Conservation (phyloP, 2,329 filamentous ascomycete genomes). For the Pestalotiopsis sp. region DNA sequence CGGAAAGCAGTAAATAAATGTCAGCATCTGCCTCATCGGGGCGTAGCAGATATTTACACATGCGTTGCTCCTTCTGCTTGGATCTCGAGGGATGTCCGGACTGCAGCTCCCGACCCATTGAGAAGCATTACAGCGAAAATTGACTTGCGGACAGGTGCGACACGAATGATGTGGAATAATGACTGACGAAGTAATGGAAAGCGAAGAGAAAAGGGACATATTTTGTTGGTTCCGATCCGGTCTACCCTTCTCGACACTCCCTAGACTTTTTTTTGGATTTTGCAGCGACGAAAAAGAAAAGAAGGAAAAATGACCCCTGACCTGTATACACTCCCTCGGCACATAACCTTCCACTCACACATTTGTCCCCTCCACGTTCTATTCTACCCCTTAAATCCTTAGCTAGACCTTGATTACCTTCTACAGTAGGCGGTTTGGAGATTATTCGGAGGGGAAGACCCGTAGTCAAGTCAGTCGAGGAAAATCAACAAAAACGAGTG, state of each 20-base stretch:
- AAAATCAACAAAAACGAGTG: background rate
- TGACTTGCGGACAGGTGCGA: background rate
- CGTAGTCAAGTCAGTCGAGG: background rate
- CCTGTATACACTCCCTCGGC: constrained; percentile 9
- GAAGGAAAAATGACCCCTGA: background rate
- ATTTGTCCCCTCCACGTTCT: background rate
- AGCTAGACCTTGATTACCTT: background rate
- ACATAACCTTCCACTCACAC: background rate
- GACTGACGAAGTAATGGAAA: background rate
- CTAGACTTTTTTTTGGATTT: background rate
- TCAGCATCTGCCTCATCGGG: background rate
- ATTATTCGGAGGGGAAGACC: background rate
- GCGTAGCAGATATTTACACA: too few relatives aligned
- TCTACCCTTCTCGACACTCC: background rate
- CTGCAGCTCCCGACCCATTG: background rate
- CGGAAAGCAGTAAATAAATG: background rate
- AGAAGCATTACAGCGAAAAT: background rate
- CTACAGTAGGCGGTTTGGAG: background rate
- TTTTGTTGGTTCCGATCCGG: background rate
- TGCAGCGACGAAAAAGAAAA: background rate
- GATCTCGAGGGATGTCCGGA: background rate
- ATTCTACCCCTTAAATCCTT: background rate
- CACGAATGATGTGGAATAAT: background rate
- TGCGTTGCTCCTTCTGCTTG: background rate
- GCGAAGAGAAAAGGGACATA: background rate